Percentiles rank a stretch among this genome's conserved stretches.
phyloP scores from a whole-genome alignment of 108 stramenopile species.

The Asterionellopsis glacialis region DNA sequence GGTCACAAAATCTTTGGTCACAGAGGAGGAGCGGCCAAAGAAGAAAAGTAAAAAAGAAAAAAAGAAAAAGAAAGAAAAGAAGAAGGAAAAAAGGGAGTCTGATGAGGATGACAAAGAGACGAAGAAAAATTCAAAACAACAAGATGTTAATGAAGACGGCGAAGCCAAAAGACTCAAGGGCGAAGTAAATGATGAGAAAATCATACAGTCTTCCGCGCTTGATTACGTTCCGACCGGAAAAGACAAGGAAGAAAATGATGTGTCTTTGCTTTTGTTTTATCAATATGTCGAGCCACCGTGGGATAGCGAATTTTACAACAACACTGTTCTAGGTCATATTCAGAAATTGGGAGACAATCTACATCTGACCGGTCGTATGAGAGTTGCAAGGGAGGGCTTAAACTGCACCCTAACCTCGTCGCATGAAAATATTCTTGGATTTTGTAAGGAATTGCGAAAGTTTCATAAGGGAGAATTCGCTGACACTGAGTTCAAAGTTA shows the following conservation, averaged over 20 bases:
- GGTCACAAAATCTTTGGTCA: too few relatives aligned
- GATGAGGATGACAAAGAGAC: slow-evolving; percentile 18
- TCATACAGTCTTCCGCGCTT: slow-evolving; percentile 5
- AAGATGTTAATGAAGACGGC: neutral
- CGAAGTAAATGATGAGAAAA: slow-evolving; percentile 1
- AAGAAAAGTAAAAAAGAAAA: too few relatives aligned
- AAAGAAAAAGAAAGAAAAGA: slow-evolving; percentile 7
- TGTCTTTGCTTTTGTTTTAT: slow-evolving; percentile 83
- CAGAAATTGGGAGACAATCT: slow-evolving; percentile 34
- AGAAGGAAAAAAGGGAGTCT: slow-evolving; percentile 18
- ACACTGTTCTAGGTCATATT: slow-evolving; percentile 34
- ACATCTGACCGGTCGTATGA: slow-evolving; percentile 76
- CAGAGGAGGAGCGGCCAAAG: too few relatives aligned
- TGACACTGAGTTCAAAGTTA: slow-evolving; percentile 85
- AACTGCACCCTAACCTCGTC: slow-evolving; percentile 86
- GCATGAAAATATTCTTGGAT: slow-evolving; percentile 38
- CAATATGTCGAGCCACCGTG: slow-evolving; percentile 86
- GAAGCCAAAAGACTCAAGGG: slow-evolving; percentile 10
- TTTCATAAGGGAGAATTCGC: slow-evolving; percentile 57
- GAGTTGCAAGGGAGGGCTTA: slow-evolving; percentile 82
- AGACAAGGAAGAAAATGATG: slow-evolving; percentile 1
- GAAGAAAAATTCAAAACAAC: slow-evolving; percentile 16
- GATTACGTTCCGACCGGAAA: neutral
- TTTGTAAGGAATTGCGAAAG: slow-evolving; percentile 51
- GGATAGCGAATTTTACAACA: slow-evolving; percentile 54